These are phyloP conservation scores for Pythium utonaiense DNA, from an alignment of 352 stramenopile genomes.

Conservation along the genomic window DNA sequence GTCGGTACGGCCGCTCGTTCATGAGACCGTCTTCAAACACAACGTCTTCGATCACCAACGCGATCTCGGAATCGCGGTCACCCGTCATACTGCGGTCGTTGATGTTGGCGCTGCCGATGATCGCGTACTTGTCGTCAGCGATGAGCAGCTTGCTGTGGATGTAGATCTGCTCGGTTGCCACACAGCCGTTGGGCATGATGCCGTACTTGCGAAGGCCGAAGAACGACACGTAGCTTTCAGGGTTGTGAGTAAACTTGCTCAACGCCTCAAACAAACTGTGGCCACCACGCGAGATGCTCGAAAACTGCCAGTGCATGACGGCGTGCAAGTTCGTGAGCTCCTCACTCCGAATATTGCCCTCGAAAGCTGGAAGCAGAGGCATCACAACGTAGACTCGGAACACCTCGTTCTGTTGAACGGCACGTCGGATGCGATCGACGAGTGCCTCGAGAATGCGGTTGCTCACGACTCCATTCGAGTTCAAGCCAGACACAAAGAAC, in stretches of 20 bases:
- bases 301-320: slow-evolving; percentile 90
- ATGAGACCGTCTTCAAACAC: slow-evolving; percentile 74
- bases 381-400: slow-evolving; percentile 87
- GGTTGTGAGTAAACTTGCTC: slow-evolving; percentile 51
- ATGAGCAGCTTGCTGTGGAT: slow-evolving; percentile 91
- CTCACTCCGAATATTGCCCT: slow-evolving; percentile 80
- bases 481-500: slow-evolving; percentile 88
- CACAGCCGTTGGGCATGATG: slow-evolving; percentile 71
- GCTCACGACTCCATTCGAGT: slow-evolving; percentile 69
- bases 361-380: slow-evolving; percentile 78
- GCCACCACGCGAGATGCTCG: slow-evolving; percentile 75
- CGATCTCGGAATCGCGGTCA: slow-evolving; percentile 87
- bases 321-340: slow-evolving; percentile 83
- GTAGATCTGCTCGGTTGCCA: slow-evolving; percentile 90
- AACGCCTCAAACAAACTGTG: slow-evolving; percentile 77
- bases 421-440: slow-evolving; percentile 76
- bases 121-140: slow-evolving; percentile 85
- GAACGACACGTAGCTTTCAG: slow-evolving; percentile 80
- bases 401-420: slow-evolving; percentile 61
- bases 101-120: slow-evolving; percentile 94
- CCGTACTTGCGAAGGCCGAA: slow-evolving; percentile 83
- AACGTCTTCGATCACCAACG: slow-evolving; percentile 79
- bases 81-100: slow-evolving; percentile 94
- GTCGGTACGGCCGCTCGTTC: slow-evolving; percentile 67
- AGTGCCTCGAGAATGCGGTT: slow-evolving; percentile 83